These are phyloP conservation scores for Aaosphaeria arxii DNA, from an alignment of 2,329 filamentous ascomycete genomes.

Conservation along the genomic window DNA sequence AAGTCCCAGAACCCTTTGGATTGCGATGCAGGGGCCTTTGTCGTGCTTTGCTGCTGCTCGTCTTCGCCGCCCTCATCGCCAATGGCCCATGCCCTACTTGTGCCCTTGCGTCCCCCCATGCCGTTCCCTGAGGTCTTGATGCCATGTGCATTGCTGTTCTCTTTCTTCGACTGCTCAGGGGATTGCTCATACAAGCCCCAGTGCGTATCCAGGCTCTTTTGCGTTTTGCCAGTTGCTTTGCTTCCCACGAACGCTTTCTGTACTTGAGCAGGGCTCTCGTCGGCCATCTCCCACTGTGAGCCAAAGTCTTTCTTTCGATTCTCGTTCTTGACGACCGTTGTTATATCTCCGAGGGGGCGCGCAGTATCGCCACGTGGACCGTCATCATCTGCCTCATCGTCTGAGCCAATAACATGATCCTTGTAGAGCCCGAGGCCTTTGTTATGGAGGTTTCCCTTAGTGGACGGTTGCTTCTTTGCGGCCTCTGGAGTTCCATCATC, in stretches of 20 bases:
- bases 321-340: conserved; percentile 70
- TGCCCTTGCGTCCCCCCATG: conserved; percentile 39
- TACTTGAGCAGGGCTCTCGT: conserved; percentile 55
- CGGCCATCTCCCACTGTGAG: conserved; percentile 72
- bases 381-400: conserved; percentile 47
- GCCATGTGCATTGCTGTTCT: conserved; percentile 21
- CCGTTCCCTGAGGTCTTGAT: conserved; percentile 36
- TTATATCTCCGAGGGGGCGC: conserved; percentile 61
- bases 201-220: conserved; percentile 48
- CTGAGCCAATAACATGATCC: conserved; percentile 64
- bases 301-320: conserved; percentile 75
- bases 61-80: conserved; percentile 33
- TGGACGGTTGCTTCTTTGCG: conserved; percentile 36
- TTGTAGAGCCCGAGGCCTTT: conserved; percentile 71
- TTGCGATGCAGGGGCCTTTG: conserved; percentile 3
- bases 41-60: conserved; percentile 2
- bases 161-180: conserved; percentile 23
- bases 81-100: conserved; percentile 38
- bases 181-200: conserved; percentile 35
- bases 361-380: conserved; percentile 30
- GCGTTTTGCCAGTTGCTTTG: conserved; percentile 57
- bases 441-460: conserved; percentile 57
- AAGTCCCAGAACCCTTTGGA: conserved; percentile 31
- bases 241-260: conserved; percentile 36
- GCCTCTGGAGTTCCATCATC: conserved; percentile 66